phyloP scores from a whole-genome alignment of 1,284 basidiomycete genomes.

The Malassezia obtusa region DNA sequence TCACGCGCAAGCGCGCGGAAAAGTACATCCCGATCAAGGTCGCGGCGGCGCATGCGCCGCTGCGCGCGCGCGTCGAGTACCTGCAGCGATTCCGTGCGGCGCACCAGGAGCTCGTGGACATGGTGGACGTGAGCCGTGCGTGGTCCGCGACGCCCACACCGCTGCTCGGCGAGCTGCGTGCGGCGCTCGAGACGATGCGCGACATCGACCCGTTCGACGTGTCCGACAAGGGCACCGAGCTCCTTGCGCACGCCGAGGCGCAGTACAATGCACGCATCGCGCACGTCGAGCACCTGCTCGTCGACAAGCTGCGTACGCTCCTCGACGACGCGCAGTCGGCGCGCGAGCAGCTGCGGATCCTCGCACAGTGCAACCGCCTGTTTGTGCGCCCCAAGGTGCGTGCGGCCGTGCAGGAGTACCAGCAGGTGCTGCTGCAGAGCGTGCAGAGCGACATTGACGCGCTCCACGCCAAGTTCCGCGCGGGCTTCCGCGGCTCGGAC shows the following conservation, averaged over 20 bases:
- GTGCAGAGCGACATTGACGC: constrained; percentile 96
- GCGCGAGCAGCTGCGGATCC: constrained; percentile 98
- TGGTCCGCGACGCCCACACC: constrained; percentile 15
- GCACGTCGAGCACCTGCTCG: constrained; percentile 95
- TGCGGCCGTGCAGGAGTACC: constrained; percentile 96
- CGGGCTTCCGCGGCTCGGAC: constrained; percentile 85
- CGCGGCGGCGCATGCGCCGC: constrained; percentile 73
- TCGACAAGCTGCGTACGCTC: constrained; percentile 78
- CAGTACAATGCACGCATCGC: constrained; percentile 96
- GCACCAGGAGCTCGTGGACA: constrained; percentile 90
- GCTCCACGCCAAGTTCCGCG: constrained; percentile 72
- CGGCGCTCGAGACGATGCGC: constrained; percentile 83
- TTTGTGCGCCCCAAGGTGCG: constrained; percentile 81
- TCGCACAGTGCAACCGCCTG: constrained; percentile 94
- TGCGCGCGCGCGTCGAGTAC: constrained; percentile 80
- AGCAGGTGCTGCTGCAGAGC: constrained; percentile 58
- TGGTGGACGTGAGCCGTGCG: constrained; percentile 89
- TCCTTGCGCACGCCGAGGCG: constrained; percentile 91
- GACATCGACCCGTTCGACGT: constrained; percentile 88
- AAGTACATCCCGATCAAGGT: constrained; percentile 98
- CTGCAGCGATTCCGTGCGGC: constrained; percentile 83
- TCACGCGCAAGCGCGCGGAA: constrained; percentile 79
- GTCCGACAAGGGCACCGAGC: constrained; percentile 78
- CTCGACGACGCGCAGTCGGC: constrained; percentile 93
- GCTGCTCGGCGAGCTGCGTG: constrained; percentile 78